phyloP scores from a whole-genome alignment of 257 asterid genomes.

The Knoxia roxburghii region DNA sequence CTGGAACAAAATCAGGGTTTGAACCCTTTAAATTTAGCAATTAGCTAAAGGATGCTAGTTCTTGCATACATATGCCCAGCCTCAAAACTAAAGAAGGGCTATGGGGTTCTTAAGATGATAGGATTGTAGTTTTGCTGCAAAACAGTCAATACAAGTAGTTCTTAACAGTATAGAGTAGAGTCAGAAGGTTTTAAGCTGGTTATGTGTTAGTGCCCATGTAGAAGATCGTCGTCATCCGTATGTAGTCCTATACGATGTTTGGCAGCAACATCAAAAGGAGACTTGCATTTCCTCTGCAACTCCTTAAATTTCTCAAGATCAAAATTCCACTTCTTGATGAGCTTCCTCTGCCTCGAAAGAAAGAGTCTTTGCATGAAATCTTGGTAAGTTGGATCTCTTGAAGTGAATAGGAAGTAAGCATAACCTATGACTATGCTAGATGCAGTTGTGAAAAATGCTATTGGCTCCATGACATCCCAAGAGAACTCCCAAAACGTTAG shows the following conservation, averaged over 20 bases:
- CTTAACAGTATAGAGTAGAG: not conserved
- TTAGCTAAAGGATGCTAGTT: slow-evolving; percentile 10
- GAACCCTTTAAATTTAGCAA: not conserved
- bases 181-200: not conserved
- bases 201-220: slow-evolving; percentile 39
- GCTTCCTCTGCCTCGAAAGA: slow-evolving; percentile 84
- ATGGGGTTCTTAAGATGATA: not conserved
- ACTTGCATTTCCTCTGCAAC: slow-evolving; percentile 59
- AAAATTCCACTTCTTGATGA: slow-evolving; percentile 56
- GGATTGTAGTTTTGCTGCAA: not conserved
- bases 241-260: slow-evolving; percentile 50
- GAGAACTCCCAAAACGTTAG: slow-evolving; percentile 95
- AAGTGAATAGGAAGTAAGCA: slow-evolving; percentile 76
- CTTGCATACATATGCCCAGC: not conserved
- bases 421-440: slow-evolving; percentile 74
- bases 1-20: slow-evolving; percentile 4
- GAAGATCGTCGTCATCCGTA: slow-evolving; percentile 51
- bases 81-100: slow-evolving; percentile 1
- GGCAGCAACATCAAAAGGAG: slow-evolving; percentile 35
- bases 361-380: slow-evolving; percentile 74
- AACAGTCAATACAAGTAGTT: not conserved
- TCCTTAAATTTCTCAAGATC: slow-evolving; percentile 65
- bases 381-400: slow-evolving; percentile 83
- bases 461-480: slow-evolving; percentile 97
- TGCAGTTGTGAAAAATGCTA: slow-evolving; percentile 74